phyloP scores from a whole-genome alignment of 257 asterid genomes.

The Solanum sitiens region DNA sequence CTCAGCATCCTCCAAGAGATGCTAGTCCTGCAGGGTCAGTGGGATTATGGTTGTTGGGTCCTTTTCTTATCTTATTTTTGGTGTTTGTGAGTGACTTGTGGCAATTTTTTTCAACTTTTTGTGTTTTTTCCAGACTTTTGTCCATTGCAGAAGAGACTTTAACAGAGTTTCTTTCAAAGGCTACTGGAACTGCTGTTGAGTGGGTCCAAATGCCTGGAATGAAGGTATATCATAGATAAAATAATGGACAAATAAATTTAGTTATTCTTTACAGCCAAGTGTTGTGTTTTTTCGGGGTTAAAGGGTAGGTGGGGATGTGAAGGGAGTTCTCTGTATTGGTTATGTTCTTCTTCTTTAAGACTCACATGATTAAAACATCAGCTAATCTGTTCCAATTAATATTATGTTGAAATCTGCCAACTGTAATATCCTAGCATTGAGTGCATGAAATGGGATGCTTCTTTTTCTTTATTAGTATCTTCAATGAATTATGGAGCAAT shows the following conservation, averaged over 20 bases:
- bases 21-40: conserved; percentile 94
- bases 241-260: not conserved
- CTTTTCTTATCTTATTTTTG: conserved; percentile 29
- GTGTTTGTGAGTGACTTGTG: conserved; percentile 8
- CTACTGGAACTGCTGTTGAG: conserved; percentile 97
- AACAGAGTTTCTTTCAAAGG: conserved; percentile 94
- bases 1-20: conserved; percentile 93
- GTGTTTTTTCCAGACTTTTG: conserved; percentile 55
- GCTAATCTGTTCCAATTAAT: not conserved
- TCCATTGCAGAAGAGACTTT: conserved; percentile 97
- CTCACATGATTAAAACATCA: not conserved
- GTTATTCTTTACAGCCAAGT: not conserved
- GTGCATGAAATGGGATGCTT: not conserved
- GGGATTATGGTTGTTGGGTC: conserved; percentile 30
- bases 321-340: not conserved
- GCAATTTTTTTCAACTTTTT: conserved; percentile 9
- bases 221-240: conserved; percentile 46
- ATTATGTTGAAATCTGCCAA: not conserved
- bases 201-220: conserved; percentile 99
- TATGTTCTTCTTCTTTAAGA: not conserved
- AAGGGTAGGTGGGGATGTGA: not conserved
- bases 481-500: not conserved
- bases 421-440: not conserved
- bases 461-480: not conserved
- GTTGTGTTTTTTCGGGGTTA: not conserved